Base-by-base conservation (phyloP, 2,329 filamentous ascomycete genomes). In the Ophiostoma novo-ulmi region DNA sequence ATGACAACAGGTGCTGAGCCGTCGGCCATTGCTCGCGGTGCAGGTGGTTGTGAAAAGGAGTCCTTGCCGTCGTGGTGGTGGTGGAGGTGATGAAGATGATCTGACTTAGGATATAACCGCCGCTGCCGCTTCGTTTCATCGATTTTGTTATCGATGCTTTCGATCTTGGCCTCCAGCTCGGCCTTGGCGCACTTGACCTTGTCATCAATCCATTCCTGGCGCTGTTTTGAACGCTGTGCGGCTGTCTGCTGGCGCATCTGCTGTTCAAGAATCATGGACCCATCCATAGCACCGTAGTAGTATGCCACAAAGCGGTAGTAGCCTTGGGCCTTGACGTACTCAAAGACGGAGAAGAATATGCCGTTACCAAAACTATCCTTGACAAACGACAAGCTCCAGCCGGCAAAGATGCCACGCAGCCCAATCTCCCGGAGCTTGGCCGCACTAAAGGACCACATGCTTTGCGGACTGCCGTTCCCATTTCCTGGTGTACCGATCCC, bases 301-400 rank as follows among this genome's bases (percentile, higher is more conserved):
- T 86, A 88, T 17, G 85, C 86, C 41, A 93, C 86, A 76, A 91
- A 93, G 64, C 81, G 81, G 78, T 92, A 92, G 79, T 91, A 91
- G 14, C 84, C 84, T 77, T 93, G 91, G 13, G 88, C 89, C 77
- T 93, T 93, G 76, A 93, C 81, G 67, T 88, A 91, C 79, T 94
- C 91, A 73, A 94, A 93, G 0, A 86, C 87, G 75, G 85, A 87
- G 79, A 94, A 94, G 83, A 92, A 92, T 22, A 91, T 79, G 48
- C 88, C 90, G 69, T 85, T 87, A 14, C 90, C 90, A 6, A 91
- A 78, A 38, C 87, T 87, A 76, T 93, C 90, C 75, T 92, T 92
- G 63, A 88, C 76, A 58, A 93, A 84, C 0, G 87, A 89, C 1
- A 94, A 78, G 0, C 86, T 83, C 86, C 88, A 93, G 58, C 91